Base-by-base conservation (phyloP, 2,329 filamentous ascomycete genomes). In the Ramichloridium luteum region DNA sequence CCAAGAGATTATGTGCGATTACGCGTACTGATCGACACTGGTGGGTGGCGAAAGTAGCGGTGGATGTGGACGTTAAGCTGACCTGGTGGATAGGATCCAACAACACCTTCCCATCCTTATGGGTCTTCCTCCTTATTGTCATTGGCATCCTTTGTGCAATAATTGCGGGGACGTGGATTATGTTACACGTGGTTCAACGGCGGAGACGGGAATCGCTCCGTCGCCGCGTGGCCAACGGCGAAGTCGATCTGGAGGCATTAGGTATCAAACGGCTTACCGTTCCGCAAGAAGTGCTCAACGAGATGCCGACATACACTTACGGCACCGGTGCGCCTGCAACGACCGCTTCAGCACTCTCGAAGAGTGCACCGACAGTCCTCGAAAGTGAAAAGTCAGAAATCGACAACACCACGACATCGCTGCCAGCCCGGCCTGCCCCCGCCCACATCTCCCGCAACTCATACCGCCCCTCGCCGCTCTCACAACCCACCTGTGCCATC, bases 401-500 rank as follows among this genome's bases (percentile, higher is more conserved):
- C 27, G n/a, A 39, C 26, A 8, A 31, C 30, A n/a, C 28, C 8
- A 29, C 31, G 11, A 32, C 17, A 13, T 15, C 30, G 6, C n/a
- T n/a, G n/a, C n/a, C n/a, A n/a, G 30, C 33, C 13, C 22, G 34
- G 10, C 36, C 20, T 11, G 23, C 26, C 14, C 25, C 31, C 34
- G 37, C 20, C 29, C 10, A 28, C 30, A 28, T 36, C 31, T 13
- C 37, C 17, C 32, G 37, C 22, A 38, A 40, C 34, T 47, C 20
- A n/a, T 23, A 41, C 37, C 34, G 37, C 22, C 41, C 48, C 15
- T 40, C 44, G 16, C 54, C 56, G 22, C 65, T 81, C 44, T 74
- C 76, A 13, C 90, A 96, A 52, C 76, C 82, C 0, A 77, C 71
- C 2, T 96, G 90, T 51, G 74, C 82, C n/a, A 93, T 96, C 32